phyloP scores from a whole-genome alignment of 2,329 filamentous ascomycete genomes.

The Penicillium fuscoglaucum region DNA sequence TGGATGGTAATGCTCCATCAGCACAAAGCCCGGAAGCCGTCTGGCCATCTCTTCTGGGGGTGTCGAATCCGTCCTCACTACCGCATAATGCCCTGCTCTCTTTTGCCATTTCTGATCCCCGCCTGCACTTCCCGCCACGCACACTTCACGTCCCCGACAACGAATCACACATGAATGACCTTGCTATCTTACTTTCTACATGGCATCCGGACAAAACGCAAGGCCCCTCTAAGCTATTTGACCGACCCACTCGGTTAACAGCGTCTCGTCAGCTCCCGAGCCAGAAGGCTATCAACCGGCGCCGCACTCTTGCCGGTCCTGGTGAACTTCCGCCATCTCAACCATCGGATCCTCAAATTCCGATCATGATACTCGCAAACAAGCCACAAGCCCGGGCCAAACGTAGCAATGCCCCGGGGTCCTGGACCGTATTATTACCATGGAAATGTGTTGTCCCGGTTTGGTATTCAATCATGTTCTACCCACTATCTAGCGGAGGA shows the following conservation, averaged over 20 bases:
- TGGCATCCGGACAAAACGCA: slow-evolving; percentile 66
- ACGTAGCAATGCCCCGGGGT: slow-evolving; percentile 59
- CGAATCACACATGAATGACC: slow-evolving; percentile 38
- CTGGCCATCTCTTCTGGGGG: slow-evolving; percentile 46
- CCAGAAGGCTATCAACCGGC: slow-evolving; percentile 78
- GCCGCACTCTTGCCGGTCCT: slow-evolving; percentile 64
- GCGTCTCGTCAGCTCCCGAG: slow-evolving; percentile 67
- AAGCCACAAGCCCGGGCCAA: slow-evolving; percentile 45
- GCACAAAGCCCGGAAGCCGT: slow-evolving; percentile 37
- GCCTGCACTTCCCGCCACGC: slow-evolving; percentile 73
- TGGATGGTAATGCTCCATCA: slow-evolving; percentile 20
- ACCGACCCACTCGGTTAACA: slow-evolving; percentile 63
- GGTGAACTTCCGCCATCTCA: slow-evolving; percentile 62
- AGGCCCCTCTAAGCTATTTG: slow-evolving; percentile 61
- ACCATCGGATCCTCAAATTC: slow-evolving; percentile 71
- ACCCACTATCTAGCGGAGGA: slow-evolving; percentile 73
- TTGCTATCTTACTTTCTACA: slow-evolving; percentile 62
- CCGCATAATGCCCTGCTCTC: slow-evolving; percentile 69
- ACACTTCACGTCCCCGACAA: slow-evolving; percentile 47
- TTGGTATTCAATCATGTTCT: slow-evolving; percentile 85
- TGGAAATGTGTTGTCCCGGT: slow-evolving; percentile 86
- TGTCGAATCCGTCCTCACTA: slow-evolving; percentile 69
- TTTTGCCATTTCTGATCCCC: slow-evolving; percentile 76
- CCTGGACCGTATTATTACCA: slow-evolving; percentile 81
- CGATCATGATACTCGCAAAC: slow-evolving; percentile 68